Conservation (phyloP, 176 grass and related monocot species). For the Bromus sterilis region DNA sequence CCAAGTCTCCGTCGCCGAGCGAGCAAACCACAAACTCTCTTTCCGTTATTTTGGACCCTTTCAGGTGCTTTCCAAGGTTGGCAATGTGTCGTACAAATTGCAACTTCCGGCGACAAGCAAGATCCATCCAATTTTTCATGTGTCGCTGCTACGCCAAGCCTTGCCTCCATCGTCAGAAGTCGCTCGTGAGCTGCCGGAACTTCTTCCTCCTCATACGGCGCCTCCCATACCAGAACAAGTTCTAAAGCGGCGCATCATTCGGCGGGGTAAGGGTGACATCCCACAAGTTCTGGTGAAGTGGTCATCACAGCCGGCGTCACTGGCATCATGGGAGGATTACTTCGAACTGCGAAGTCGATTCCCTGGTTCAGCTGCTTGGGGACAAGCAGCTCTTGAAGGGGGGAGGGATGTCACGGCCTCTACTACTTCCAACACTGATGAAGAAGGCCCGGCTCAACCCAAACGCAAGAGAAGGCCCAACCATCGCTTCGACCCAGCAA, state of each 20-base stretch:
- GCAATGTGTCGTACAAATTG: not conserved
- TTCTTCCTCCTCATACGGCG: too few relatives aligned
- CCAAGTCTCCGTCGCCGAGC: not conserved
- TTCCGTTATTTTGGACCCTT: not conserved
- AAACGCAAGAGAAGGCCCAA: too few relatives aligned
- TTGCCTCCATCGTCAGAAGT: too few relatives aligned
- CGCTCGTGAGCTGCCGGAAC: too few relatives aligned
- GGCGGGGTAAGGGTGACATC: not conserved
- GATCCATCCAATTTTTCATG: too few relatives aligned
- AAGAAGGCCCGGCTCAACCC: too few relatives aligned
- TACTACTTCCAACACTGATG: too few relatives aligned
- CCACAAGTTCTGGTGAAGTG: not conserved
- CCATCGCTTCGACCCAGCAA: too few relatives aligned
- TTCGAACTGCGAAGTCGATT: not conserved
- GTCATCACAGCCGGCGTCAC: not conserved
- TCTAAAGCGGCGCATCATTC: not conserved
- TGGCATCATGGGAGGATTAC: not conserved
- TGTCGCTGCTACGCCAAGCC: too few relatives aligned
- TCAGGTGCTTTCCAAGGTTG: not conserved
- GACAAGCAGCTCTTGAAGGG: not conserved
- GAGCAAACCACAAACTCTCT: not conserved
- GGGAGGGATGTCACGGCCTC: too few relatives aligned
- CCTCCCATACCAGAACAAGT: not conserved
- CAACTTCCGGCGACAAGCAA: too few relatives aligned
- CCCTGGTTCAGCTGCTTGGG: too few relatives aligned